Base-by-base conservation (phyloP, 257 asterid genomes). In the Catharanthus roseus region DNA sequence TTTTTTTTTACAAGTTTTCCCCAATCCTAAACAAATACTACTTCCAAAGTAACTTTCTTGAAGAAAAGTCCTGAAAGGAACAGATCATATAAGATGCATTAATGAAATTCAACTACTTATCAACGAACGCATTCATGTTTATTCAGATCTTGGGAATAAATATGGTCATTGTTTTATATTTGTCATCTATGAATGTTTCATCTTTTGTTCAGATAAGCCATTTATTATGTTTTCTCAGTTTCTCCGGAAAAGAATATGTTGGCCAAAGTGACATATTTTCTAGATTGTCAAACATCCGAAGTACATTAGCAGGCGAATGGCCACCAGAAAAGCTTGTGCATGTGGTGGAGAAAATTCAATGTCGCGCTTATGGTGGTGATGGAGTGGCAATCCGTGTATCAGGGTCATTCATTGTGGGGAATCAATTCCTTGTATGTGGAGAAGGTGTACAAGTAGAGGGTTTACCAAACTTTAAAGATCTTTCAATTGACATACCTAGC, bases 391-490 rank as follows among this genome's bases (percentile, higher is more conserved):
- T 91, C 39, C 99, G 97, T 21, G 96, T 86, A 2, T 75, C 91
- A 0, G 99, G 99, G 2, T 89, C 99, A 26, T 89, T 88, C 68
- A 87, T 91, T 16, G 89, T 89, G 36, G 99, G 99, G 44, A 91
- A 88, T 67, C 99, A 91, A 75, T 95, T 95, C 85, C 83, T 91
- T 83, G 90, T 91, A 67, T 89, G 99, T 80, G 99, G 99, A 68
- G 99, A 91, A 19, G 99, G 97, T 19, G 79, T 91, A 51, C 93
- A 93, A 74, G 97, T 88, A 31, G 99, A 93, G 83, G 97, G 97
- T 50, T 36, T 88, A 79, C 99, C 96, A 0, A 86, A 84, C 65
- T 84, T 89, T 49, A 84, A 86, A 72, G 99, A 93, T 80, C 82
- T 91, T 67, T 84, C 95, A 28, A 78, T 91, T 12, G 96, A 93